Conservation (phyloP, 106 monocot species). For the Allium cepa region DNA sequence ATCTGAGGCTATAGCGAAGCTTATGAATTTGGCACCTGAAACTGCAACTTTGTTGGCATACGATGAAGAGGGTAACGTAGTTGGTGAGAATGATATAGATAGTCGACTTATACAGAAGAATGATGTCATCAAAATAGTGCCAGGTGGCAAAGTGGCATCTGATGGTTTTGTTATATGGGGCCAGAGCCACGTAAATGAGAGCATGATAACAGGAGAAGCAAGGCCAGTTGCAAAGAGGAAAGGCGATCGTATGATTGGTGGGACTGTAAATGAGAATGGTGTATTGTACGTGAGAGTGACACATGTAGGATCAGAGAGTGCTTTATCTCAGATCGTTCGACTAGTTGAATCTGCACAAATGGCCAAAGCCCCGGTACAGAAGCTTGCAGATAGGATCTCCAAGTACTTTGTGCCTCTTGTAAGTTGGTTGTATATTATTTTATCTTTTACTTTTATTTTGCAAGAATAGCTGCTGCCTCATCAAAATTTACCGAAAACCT, state of each 20-base stretch:
- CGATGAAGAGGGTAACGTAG: slow-evolving; percentile 51
- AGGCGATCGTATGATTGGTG: slow-evolving; percentile 75
- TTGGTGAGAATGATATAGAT: slow-evolving; percentile 66
- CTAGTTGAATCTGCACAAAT: slow-evolving; percentile 94
- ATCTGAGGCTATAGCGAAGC: slow-evolving; percentile 79
- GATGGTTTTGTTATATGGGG: slow-evolving; percentile 93
- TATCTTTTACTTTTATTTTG: neutral
- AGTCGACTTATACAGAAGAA: slow-evolving; percentile 74
- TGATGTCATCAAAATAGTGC: slow-evolving; percentile 75
- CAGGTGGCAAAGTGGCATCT: slow-evolving; percentile 74
- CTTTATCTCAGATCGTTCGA: slow-evolving; percentile 79
- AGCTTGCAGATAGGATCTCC: slow-evolving; percentile 86
- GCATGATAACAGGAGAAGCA: slow-evolving; percentile 94
- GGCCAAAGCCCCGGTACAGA: slow-evolving; percentile 94
- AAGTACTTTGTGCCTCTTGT: slow-evolving; percentile 84
- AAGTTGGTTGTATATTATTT: slow-evolving; percentile 10
- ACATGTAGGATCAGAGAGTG: slow-evolving; percentile 86
- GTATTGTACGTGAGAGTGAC: slow-evolving; percentile 76
- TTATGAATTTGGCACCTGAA: slow-evolving; percentile 86
- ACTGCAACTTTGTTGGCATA: slow-evolving; percentile 52
- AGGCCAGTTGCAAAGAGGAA: slow-evolving; percentile 75
- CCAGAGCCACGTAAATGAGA: slow-evolving; percentile 88
- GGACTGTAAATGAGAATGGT: slow-evolving; percentile 90
- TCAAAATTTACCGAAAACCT: no score
- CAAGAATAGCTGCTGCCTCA: no score